phyloP scores from a whole-genome alignment of 202 grass and related monocot genomes.

The Schoenoplectus tabernaemontani region DNA sequence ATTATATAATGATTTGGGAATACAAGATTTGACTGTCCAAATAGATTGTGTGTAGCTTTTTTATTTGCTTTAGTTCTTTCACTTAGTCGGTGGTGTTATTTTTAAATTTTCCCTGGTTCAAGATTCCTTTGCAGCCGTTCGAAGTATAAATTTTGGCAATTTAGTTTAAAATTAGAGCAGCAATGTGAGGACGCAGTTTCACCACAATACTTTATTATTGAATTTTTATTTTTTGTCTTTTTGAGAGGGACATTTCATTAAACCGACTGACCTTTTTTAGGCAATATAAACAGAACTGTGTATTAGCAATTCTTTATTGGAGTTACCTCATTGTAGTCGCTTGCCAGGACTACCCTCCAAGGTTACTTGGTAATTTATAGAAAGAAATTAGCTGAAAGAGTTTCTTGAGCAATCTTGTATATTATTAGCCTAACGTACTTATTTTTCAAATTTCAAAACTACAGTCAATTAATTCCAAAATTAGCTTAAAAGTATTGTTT shows the following conservation, averaged over 20 bases:
- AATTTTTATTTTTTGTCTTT: not conserved
- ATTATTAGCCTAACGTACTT: too few relatives aligned
- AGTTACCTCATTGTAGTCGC: not conserved
- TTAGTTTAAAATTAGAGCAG: not conserved
- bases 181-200: too few relatives aligned
- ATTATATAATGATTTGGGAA: slow-evolving; percentile 61
- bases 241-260: too few relatives aligned
- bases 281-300: not conserved
- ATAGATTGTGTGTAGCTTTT: slow-evolving; percentile 27
- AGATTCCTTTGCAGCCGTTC: not conserved
- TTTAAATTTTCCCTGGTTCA: not conserved
- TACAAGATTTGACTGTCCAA: slow-evolving; percentile 64
- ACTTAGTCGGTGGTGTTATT: not conserved
- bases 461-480: too few relatives aligned
- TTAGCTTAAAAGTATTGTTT: too few relatives aligned
- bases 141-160: not conserved
- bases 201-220: not conserved
- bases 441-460: too few relatives aligned
- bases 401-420: too few relatives aligned
- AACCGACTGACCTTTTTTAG: too few relatives aligned
- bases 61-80: not conserved
- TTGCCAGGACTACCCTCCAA: not conserved
- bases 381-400: too few relatives aligned
- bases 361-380: too few relatives aligned
- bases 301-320: not conserved